Conservation (phyloP, 2,329 filamentous ascomycete genomes). For the Colletotrichum sp. region DNA sequence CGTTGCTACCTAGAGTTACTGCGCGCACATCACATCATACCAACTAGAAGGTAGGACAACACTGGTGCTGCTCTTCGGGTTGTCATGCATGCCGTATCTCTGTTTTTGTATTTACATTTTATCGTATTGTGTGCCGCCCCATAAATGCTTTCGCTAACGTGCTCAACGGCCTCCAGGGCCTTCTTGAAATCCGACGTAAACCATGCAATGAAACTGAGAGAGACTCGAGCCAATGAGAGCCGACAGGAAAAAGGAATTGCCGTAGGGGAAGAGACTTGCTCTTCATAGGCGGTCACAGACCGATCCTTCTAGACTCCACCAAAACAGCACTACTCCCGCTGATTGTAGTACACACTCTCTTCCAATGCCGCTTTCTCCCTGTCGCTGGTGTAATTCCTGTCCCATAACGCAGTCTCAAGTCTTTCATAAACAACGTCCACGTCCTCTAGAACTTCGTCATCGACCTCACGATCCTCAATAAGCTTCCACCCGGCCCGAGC, state of each 20-base stretch:
- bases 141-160: not conserved
- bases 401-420: not conserved
- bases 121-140: not conserved
- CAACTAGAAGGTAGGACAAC: not conserved
- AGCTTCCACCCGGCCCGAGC: slow-evolving; percentile 41
- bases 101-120: too few species aligned
- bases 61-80: too few species aligned
- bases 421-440: slow-evolving; percentile 21
- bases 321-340: not conserved
- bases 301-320: not conserved
- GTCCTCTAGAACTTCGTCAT: slow-evolving; percentile 23
- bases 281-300: not conserved
- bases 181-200: not conserved
- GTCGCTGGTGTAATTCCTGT: not conserved
- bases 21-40: not conserved
- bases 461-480: slow-evolving; percentile 26
- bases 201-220: not conserved
- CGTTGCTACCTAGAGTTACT: not conserved
- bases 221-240: not conserved
- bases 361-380: not conserved
- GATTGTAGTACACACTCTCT: not conserved
- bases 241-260: not conserved
- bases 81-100: too few species aligned
- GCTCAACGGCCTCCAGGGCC: not conserved
- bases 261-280: not conserved